A percentile compares a stretch with the other conserved stretches of the same genome.
Conservation (phyloP, 768 basidiomycete species). For the Boletus tomentosulus region DNA sequence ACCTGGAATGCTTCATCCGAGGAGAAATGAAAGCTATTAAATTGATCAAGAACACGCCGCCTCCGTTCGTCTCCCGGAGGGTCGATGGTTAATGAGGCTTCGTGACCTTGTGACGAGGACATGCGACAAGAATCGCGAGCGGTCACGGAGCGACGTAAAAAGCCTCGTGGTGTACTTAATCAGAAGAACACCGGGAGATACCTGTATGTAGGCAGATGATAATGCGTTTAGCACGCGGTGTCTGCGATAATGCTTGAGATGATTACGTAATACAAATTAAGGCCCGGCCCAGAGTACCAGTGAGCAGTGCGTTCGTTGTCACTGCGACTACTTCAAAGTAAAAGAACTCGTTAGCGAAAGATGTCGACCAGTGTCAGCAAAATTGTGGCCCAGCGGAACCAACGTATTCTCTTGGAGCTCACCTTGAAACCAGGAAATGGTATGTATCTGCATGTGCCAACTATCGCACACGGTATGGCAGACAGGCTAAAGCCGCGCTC, state of each 20-base stretch:
- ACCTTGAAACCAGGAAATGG: slow-evolving; percentile 77
- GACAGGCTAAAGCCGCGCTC: slow-evolving; percentile 3
- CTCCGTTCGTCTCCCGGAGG: slow-evolving; percentile 8
- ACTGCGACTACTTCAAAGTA: neutral
- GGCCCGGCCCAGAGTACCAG: neutral
- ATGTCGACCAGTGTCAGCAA: slow-evolving; percentile 45
- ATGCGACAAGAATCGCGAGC: slow-evolving; percentile 8
- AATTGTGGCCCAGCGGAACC: slow-evolving; percentile 61
- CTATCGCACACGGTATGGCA: too few relatives aligned
- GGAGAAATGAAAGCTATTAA: slow-evolving; percentile 47
- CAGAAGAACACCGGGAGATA: neutral
- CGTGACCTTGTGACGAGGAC: slow-evolving; percentile 14
- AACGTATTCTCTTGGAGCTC: slow-evolving; percentile 64
- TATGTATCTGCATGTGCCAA: slow-evolving; percentile 28
- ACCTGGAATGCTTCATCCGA: slow-evolving; percentile 61
- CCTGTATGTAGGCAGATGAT: too few relatives aligned
- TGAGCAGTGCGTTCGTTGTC: neutral
- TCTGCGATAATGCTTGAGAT: neutral
- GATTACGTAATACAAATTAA: neutral
- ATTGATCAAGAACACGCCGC: slow-evolving; percentile 28
- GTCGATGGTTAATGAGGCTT: slow-evolving; percentile 8
- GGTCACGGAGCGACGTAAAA: slow-evolving; percentile 12
- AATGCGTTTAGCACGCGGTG: too few relatives aligned
- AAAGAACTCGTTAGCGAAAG: neutral
- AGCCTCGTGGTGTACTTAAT: neutral